Base-by-base conservation (phyloP, 805 yeast genomes). In the Pichia eremophila region DNA sequence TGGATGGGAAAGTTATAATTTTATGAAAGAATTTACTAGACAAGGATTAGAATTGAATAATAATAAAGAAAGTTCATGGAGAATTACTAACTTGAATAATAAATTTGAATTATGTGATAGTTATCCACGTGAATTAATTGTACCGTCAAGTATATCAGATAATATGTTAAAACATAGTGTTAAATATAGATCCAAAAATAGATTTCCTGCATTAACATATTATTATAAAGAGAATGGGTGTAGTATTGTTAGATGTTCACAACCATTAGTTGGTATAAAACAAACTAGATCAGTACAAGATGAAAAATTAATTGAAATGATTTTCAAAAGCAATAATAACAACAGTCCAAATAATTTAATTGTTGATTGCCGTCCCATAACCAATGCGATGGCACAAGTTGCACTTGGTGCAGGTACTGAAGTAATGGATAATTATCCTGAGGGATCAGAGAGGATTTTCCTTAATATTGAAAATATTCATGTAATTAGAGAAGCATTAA, bases 401-500 rank as follows among this genome's bases (percentile, higher is more conserved):
- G 98, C 98, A 0, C 67, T 93, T 15, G 99, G 99, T 12, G 99
- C 97, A n/a, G 99, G 99, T 1, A 84, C 96, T 0, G 99, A 93
- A 61, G 83, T 78, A 54, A 85, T 89, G 73, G 97, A 91, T 48
- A 91, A 93, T 66, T 74, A 80, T 44, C 73, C 73, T 32, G 83
- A 83, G 29, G 70, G 76, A 51, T 44, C 43, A 18, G 35, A 42
- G 28, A 83, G 88, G 60, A 73, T 85, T 18, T 93, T 86, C 57
- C 71, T 93, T 51, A 95, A 95, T 37, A 88, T 93, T 40, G 99
- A 93, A 59, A 93, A 93, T 62, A 88, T 93, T 52, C 99, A 93
- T 65, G 95, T 86, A 2, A 88, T 93, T 87, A 73, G 96, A 51
- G 97, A 90, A 52, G 81, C 95, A 8, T 66, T 89, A 43, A 73